Evolutionary conservation across 2,329 filamentous ascomycete genomes (phyloP), one percentile per base, ranked within the genome.

Genomic region (Plectosphaerella cucumerina): DNA sequence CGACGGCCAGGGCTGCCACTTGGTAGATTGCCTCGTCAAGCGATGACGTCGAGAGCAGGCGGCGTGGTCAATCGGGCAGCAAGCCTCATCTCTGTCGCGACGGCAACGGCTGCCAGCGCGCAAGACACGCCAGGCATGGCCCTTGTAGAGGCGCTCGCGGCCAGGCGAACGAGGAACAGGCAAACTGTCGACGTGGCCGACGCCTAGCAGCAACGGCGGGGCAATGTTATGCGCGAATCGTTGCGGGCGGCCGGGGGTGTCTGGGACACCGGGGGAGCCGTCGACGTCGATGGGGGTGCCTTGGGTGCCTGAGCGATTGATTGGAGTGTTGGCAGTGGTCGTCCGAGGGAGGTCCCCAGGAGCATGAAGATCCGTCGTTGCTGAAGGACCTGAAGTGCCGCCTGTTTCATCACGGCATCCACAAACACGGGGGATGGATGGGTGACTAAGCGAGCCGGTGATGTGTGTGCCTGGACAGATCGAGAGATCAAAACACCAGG

Each of bases 31-130:
- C n/a, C 18, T 20, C 8, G n/a, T 18, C 17, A 18, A 20, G 39
- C 39, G 17, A 42, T 42, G 39, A 42, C 39, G 39, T 42, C 39
- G 35, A 8, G 35, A 39, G 17, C 17, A 20, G n/a, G 17, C n/a
- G n/a, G 17, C 26, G 26, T 11, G 43, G 26, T 17, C 17, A 12
- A 11, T 47, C 22, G 45, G 45, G 45, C 45, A 35, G 20, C 45
- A 47, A 47, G 45, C 45, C 45, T 47, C 45, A 23, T 47, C 34
- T 39, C 33, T 26, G 45, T 47, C 35, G 33, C 33, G 18, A 35
- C 33, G 45, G 45, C 45, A 47, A 47, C 45, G 34, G 45, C 20
- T 18, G 45, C 20, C 33, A 39, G 34, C 15, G n/a, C 20, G 45
- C 18, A 17, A 18, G 39, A 18, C 39, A 42, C 39, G 39, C 20